Percentiles rank a stretch among this genome's conserved stretches.
These are phyloP conservation scores for Suhomyces wounanorum DNA, from an alignment of 1,139 yeast species.

Conservation along the genomic window DNA sequence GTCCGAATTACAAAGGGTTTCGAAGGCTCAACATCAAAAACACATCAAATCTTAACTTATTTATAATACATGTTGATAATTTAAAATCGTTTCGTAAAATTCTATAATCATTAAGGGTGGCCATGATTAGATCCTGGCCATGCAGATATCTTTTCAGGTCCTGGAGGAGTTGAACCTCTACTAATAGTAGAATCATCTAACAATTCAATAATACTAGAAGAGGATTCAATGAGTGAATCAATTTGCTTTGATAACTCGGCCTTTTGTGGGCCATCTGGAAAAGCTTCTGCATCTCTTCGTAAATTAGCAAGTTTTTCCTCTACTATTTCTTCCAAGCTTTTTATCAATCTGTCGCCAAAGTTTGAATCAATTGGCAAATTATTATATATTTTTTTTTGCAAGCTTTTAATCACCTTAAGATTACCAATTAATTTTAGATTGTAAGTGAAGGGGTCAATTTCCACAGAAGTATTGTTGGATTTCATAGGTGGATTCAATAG, in stretches of 20 bases:
- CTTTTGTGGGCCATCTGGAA: conserved; percentile 15
- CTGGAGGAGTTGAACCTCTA: conserved; percentile 36
- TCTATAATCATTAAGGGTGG: conserved; percentile 45
- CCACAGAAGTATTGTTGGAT: conserved; percentile 21
- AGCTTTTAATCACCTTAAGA: conserved; percentile 35
- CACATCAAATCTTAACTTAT: conserved; percentile 2
- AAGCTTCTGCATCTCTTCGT: conserved; percentile 15
- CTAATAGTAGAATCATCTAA: conserved; percentile 25
- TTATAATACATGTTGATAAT: neutral
- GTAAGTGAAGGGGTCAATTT: conserved; percentile 20
- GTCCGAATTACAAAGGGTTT: conserved; percentile 56
- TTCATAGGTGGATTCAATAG: conserved; percentile 51
- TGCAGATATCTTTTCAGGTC: conserved; percentile 51
- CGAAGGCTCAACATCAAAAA: conserved; percentile 42
- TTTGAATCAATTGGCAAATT: conserved; percentile 56
- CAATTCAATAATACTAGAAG: conserved; percentile 22
- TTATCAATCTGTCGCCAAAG: conserved; percentile 52
- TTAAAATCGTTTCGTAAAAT: neutral
- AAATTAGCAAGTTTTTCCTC: conserved; percentile 34
- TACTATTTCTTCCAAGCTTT: conserved; percentile 47
- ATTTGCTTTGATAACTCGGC: conserved; percentile 22
- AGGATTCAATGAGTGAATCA: conserved; percentile 19
- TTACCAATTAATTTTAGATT: conserved; percentile 27
- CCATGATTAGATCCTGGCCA: conserved; percentile 75
- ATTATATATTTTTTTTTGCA: conserved; percentile 44